Conservation (phyloP, 306 rosid genomes). For the Benincasa hispida region DNA sequence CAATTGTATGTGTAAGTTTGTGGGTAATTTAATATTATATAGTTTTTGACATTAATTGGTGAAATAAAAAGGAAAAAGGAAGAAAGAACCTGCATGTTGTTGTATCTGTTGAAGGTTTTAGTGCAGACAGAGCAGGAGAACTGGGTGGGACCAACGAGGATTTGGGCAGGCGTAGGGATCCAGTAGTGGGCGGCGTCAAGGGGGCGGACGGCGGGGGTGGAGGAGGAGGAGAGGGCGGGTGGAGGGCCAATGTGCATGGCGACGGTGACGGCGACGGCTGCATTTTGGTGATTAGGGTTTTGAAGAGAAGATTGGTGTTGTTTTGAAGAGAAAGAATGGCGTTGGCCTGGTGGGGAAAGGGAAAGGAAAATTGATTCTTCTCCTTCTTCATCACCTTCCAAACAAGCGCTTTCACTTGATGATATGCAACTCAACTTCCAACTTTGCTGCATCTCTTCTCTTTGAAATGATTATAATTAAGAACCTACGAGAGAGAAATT, state of each 20-base stretch:
- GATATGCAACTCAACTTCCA: constrained; percentile 26
- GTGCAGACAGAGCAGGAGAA: constrained; percentile 89
- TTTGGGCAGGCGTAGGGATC: constrained; percentile 90
- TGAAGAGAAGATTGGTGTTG: constrained; percentile 8
- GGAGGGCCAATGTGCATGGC: constrained; percentile 79
- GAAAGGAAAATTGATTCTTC: constrained; percentile 71
- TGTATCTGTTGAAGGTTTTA: constrained; percentile 90
- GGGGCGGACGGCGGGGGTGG: neutral
- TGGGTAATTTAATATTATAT: no score
- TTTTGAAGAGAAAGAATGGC: neutral
- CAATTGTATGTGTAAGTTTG: no score
- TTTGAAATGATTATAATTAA: neutral
- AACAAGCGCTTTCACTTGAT: constrained; percentile 17
- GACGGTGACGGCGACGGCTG: constrained; percentile 54
- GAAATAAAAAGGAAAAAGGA: no score
- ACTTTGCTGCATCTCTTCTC: constrained; percentile 22
- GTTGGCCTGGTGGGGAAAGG: constrained; percentile 66
- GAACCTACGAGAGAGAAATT: neutral
- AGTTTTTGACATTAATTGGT: no score
- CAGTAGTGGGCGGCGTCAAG: constrained; percentile 40
- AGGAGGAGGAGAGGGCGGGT: neutral
- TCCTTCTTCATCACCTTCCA: constrained; percentile 19
- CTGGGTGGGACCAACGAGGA: constrained; percentile 90
- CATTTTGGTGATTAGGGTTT: constrained; percentile 8
- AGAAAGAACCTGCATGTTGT: constrained; percentile 80